Evolutionary conservation across 192 early-diverging fungal genomes (phyloP), one percentile per base, ranked within the genome.

Genomic region (Martensiomyces pterosporus): DNA sequence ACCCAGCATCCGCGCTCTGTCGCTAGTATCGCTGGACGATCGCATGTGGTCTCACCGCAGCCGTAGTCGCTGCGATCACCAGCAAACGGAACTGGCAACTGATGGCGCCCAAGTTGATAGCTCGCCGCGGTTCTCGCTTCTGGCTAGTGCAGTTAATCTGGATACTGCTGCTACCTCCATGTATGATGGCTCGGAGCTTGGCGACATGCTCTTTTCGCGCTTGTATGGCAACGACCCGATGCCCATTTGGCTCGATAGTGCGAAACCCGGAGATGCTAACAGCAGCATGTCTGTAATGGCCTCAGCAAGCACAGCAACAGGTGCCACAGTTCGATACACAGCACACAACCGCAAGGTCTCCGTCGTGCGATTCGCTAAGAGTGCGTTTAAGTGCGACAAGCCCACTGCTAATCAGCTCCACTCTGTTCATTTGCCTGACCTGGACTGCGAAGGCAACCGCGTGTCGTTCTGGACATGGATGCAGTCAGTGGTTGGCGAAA

Each of bases 171-270:
- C n/a, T n/a, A 6, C 6, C 5, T 32, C n/a, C 6, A 26, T 15
- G 0, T 8, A 27, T 1, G 14, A 18, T 18, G 33, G 14, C 7
- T 23, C 15, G 1, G 40, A 39, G 0, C 10, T 48, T 1, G 39
- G 54, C 34, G 44, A 42, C 4, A 24, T 4, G 3, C 35, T 75
- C 40, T 60, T 59, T 29, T 6, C 18, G 10, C 42, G 32, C 13
- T 26, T 77, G 17, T 60, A 60, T 12, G 53, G 56, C 6, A 36
- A 49, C 33, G 58, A 58, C 24, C 33, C 34, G 18, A 54, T 65
- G 43, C 67, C 79, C 0, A 64, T 83, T 47, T 87, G 85, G 87
- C 62, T 88, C 9, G 86, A 90, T 42, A 86, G 80, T 56, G 77
- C 80, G 23, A 67, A 49, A 49, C 55, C 62, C 43, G 51, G 44